A percentile compares a stretch with the other conserved stretches of the same genome.
Evolutionary conservation across 2,329 filamentous ascomycete genomes (phyloP).

Genomic region (Penicillium verrucosum): DNA sequence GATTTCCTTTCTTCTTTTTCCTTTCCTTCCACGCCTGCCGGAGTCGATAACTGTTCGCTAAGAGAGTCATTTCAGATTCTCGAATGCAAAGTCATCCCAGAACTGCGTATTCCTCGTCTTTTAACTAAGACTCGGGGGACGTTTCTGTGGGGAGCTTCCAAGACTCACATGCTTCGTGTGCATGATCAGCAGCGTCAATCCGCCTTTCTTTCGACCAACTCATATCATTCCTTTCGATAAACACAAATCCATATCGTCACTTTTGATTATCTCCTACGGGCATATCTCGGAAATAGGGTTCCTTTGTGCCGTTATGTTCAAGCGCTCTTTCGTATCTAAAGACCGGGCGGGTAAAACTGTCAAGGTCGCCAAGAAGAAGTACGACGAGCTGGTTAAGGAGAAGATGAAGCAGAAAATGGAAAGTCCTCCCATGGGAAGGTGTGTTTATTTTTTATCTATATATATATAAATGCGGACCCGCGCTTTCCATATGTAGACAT

Average conservation of each 20-base stretch:
- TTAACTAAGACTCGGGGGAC: conserved; percentile 31
- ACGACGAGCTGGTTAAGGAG: conserved; percentile 75
- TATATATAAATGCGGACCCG: background rate
- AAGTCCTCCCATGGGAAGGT: conserved; percentile 54
- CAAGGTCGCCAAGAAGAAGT: conserved; percentile 72
- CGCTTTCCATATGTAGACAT: background rate
- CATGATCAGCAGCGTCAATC: conserved; percentile 50
- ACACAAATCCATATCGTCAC: conserved; percentile 32
- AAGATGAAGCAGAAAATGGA: conserved; percentile 84
- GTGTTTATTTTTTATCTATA: conserved; percentile 1
- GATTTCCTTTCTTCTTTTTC: conserved; percentile 39
- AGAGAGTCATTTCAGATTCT: conserved; percentile 34
- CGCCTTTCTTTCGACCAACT: conserved; percentile 34
- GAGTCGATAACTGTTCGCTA: conserved; percentile 40
- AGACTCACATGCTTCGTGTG: conserved; percentile 50
- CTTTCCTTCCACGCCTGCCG: conserved; percentile 48
- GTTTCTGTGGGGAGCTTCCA: conserved; percentile 49
- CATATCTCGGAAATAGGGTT: conserved; percentile 28
- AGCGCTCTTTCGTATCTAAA: conserved; percentile 80
- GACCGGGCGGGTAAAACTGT: conserved; percentile 85
- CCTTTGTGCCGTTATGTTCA: conserved; percentile 69
- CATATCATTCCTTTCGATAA: conserved; percentile 42
- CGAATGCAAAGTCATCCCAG: conserved; percentile 48
- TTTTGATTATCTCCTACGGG: conserved; percentile 49
- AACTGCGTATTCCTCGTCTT: conserved; percentile 29